Evolutionary conservation across 306 rosid genomes (phyloP), one percentile per base, ranked within the genome.

Genomic region (Astragalus glycyphyllos): DNA sequence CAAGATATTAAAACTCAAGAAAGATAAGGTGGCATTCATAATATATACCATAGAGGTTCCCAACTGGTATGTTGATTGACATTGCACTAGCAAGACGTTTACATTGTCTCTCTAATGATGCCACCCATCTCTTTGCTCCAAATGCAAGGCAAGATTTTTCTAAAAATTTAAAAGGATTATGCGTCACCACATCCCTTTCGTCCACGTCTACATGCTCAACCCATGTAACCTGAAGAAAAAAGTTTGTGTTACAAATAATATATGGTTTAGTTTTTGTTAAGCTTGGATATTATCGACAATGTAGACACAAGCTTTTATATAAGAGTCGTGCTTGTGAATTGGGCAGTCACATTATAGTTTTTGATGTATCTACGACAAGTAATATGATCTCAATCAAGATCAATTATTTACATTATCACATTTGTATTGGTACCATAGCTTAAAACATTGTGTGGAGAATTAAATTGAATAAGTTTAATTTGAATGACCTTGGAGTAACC

Each of bases 51-150:
- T 83, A 79, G 4, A 82, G 79, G 65, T 84, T 85, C 60, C 85
- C 89, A n/a, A 91, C 74, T 3, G 89, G 82, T 38, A 88, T 76
- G 77, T 85, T 82, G 16, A 58, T 82, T 37, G 89, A 84, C 86
- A 86, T 77, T 11, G 90, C 87, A 64, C 86, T 85, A 11, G 97
- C 93, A 32, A 93, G 80, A 31, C 96, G 95, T 70, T 88, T 85
- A 50, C 96, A 90, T 56, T 93, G 96, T 71, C 97, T 75, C 15
- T 85, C 88, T 3, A 93, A 77, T 5, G 97, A 72, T 37, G 90
- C 89, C 16, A 90, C 73, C 98, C 98, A 93, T 29, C 96, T 82
- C 55, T 79, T 90, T 11, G 98, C 96, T 17, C 98, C 98, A 58
- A 88, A 93, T 44, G 96, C 97, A 49, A 90, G 76, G 3, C 90